Evolutionary conservation across 306 rosid species (phyloP), one percentile per base, ranked within the genome.

Genomic region (Malus sieversii): DNA sequence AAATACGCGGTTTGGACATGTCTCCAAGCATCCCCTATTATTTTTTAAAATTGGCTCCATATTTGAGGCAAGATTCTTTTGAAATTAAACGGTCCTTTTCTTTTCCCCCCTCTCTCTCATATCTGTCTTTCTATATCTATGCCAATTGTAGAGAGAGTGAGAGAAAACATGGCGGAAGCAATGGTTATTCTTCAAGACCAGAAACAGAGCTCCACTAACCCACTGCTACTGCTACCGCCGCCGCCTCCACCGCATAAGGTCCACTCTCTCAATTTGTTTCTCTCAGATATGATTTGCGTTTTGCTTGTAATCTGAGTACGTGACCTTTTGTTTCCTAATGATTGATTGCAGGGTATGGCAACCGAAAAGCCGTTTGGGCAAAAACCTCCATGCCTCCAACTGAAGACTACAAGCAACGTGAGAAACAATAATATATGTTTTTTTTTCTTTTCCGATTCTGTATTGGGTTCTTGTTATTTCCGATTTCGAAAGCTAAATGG

Each of bases 121-220:
- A 15, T 18, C 6, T 27, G 13, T 71, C 70, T 73, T 45, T 59
- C 65, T 9, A 1, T 32, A 44, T 65, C n/a, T 9, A 8, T 25
- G 45, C 27, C 46, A 14, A 18, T 19, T 19, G 3, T 10, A 6
- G 0, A 35, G 40, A 35, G 8, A 35, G 40, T 6, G 40, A 35
- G 8, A 35, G 1, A 35, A 1, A 25, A 66, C 23, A 52, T 14
- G 66, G 30, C 3, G 33, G 66, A 61, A 15, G 32, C 48, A 45
- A 68, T 80, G 87, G 77, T 51, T 20, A 72, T 77, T 23, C 42
- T n/a, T 73, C 67, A 73, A 59, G 82, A 77, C 27, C 71, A 20
- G 79, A 55, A 53, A 32, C 48, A 4, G 61, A 27, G 42, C 23
- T 51, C 42, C 40, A 29, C 69, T 33, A 20, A 45, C 33, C 23